Percentiles rank a stretch among this genome's conserved stretches.
Evolutionary conservation across 805 yeast species (phyloP).

Genomic region (Komagataella populi): DNA sequence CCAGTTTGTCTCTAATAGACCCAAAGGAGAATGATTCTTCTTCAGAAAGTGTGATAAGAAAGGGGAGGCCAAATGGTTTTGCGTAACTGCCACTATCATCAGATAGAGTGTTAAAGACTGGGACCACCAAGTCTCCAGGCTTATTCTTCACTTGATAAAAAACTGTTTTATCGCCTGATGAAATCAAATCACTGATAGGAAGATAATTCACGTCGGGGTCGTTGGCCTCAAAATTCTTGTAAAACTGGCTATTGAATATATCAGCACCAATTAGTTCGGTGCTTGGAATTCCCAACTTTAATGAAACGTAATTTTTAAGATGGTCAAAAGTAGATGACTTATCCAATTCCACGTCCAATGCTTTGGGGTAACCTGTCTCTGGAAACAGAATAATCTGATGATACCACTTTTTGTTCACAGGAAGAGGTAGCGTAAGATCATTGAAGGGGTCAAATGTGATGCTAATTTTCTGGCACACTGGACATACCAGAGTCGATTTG

Average conservation of each 20-base stretch:
- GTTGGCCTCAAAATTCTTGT: conserved; percentile 45
- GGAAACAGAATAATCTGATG: conserved; percentile 52
- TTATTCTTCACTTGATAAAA: conserved; percentile 35
- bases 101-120: conserved; percentile 36
- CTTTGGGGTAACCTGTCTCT: conserved; percentile 31
- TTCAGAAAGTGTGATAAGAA: conserved; percentile 44
- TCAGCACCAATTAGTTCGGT: conserved; percentile 38
- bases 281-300: conserved; percentile 23
- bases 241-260: conserved; percentile 54
- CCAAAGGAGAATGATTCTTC: conserved; percentile 46
- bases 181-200: conserved; percentile 56
- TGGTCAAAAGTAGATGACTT: conserved; percentile 53
- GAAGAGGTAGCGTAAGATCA: conserved; percentile 82
- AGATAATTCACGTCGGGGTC: conserved; percentile 44
- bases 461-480: conserved; percentile 65
- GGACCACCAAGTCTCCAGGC: conserved; percentile 42
- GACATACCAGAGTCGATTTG: conserved; percentile 82
- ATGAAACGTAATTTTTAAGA: conserved; percentile 46
- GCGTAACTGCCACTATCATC: conserved; percentile 23
- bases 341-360: conserved; percentile 59
- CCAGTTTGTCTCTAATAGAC: conserved; percentile 41
- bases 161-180: conserved; percentile 46
- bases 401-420: conserved; percentile 61
- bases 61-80: conserved; percentile 61
- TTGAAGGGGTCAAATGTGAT: conserved; percentile 90